Evolutionary conservation across 345 rosid species (phyloP).

Genomic region (Eucalyptus victrix): DNA sequence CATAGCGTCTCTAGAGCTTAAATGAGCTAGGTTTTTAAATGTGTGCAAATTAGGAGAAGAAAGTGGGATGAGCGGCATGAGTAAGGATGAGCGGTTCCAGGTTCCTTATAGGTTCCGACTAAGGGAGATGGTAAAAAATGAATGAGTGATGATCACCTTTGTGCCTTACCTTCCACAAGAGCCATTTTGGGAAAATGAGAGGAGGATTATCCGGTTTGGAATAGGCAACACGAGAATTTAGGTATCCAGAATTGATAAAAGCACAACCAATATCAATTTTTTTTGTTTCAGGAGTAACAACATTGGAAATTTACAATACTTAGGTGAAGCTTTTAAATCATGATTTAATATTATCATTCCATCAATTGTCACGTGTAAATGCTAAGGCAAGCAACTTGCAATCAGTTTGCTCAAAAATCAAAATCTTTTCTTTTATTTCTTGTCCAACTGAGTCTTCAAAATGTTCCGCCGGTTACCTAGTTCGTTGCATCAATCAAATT

Average conservation of each 20-base stretch:
- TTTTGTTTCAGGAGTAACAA: neutral
- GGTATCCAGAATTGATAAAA: neutral
- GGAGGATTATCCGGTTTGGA: neutral
- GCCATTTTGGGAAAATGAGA: neutral
- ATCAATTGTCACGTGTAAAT: neutral
- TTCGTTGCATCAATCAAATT: neutral
- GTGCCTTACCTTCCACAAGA: neutral
- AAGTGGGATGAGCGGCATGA: neutral
- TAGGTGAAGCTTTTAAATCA: neutral
- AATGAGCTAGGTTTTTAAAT: neutral
- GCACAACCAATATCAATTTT: neutral
- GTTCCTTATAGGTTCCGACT: too few relatives aligned
- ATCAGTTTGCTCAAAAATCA: neutral
- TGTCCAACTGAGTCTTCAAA: neutral
- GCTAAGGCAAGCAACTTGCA: neutral
- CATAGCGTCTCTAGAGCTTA: neutral
- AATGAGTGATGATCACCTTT: too few relatives aligned
- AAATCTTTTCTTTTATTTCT: too few relatives aligned
- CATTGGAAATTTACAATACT: neutral
- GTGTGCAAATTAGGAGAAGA: neutral
- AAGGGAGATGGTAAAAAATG: too few relatives aligned
- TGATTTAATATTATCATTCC: neutral
- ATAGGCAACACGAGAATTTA: neutral
- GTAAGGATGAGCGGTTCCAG: too few relatives aligned
- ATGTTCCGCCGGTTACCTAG: neutral